Evolutionary conservation across 139 green algal genomes (phyloP).

Genomic region (Chlorella sorokiniana): DNA sequence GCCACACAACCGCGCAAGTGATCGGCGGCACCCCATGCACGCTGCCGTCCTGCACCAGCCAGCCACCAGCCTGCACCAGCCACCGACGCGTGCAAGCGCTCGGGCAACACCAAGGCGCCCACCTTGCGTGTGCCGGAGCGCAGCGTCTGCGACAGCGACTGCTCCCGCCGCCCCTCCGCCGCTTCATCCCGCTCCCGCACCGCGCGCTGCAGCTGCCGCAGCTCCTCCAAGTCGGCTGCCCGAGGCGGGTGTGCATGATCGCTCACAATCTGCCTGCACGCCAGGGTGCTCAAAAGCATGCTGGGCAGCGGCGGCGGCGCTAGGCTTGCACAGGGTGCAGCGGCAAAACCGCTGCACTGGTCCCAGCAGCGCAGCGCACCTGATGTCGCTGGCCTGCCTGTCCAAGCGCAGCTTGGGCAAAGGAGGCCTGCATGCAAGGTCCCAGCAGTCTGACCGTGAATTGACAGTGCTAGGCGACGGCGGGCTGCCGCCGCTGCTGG

Average conservation of each 20-base stretch:
- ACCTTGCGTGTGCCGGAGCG: conserved; percentile 16
- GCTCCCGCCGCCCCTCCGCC: not conserved
- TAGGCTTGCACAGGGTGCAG: no score
- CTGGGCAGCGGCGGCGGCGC: not conserved
- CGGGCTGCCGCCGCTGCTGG: no score
- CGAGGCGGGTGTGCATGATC: conserved; percentile 14
- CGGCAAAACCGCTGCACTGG: no score
- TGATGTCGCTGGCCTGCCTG: no score
- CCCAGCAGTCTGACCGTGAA: no score
- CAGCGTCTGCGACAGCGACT: conserved; percentile 30
- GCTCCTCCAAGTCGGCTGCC: conserved; percentile 29
- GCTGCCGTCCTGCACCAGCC: no score
- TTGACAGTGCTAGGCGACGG: no score
- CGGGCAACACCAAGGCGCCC: not conserved
- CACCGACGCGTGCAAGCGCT: no score
- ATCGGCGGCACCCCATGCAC: no score
- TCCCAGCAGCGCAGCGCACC: no score
- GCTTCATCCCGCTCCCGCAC: conserved; percentile 16
- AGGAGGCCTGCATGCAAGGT: not conserved
- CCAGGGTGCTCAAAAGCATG: not conserved
- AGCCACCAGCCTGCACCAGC: not conserved
- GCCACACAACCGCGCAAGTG: no score
- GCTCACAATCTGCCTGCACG: not conserved
- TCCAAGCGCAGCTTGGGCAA: no score
- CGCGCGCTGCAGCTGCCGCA: conserved; percentile 38